Evolutionary conservation across 495 filamentous ascomycete genomes (phyloP).

Genomic region (Penicillium cataractarum): DNA sequence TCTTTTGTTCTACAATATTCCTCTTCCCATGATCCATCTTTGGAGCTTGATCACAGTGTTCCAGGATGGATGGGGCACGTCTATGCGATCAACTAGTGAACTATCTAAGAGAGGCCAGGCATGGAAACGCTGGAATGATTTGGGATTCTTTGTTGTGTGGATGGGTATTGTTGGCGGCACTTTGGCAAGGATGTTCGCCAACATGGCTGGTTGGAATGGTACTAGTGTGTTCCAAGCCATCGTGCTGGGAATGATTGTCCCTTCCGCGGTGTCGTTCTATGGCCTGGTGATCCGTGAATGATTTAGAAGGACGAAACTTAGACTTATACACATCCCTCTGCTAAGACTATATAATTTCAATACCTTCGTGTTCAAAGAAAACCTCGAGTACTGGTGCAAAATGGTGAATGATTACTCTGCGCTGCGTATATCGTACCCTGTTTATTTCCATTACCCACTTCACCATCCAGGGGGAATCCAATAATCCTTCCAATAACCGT

Average conservation of each 20-base stretch:
- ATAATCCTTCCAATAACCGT: not conserved
- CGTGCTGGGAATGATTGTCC: slow-evolving; percentile 21
- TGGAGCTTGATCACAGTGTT: slow-evolving; percentile 37
- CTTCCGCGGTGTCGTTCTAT: slow-evolving; percentile 25
- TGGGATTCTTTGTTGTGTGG: slow-evolving; percentile 35
- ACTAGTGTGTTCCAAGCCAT: slow-evolving; percentile 16
- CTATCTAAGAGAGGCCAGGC: slow-evolving; percentile 24
- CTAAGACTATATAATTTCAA: not conserved
- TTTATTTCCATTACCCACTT: not conserved
- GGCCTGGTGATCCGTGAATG: slow-evolving; percentile 24
- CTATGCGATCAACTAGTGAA: slow-evolving; percentile 30
- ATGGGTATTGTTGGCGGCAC: slow-evolving; percentile 33
- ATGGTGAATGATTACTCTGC: not conserved
- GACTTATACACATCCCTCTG: not conserved
- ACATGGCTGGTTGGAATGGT: slow-evolving; percentile 22
- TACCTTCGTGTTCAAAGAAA: not conserved
- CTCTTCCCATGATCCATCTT: slow-evolving; percentile 35
- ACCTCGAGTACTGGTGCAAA: too few relatives aligned
- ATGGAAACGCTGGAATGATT: slow-evolving; percentile 30
- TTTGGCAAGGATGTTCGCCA: slow-evolving; percentile 17
- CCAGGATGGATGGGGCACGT: slow-evolving; percentile 38
- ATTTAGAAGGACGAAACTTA: not conserved
- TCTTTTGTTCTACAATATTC: slow-evolving; percentile 37
- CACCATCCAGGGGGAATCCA: slow-evolving; percentile 1
- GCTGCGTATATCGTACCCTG: not conserved